phyloP scores from a whole-genome alignment of 208 protist species.

The Blastocrithidia nonstop region DNA sequence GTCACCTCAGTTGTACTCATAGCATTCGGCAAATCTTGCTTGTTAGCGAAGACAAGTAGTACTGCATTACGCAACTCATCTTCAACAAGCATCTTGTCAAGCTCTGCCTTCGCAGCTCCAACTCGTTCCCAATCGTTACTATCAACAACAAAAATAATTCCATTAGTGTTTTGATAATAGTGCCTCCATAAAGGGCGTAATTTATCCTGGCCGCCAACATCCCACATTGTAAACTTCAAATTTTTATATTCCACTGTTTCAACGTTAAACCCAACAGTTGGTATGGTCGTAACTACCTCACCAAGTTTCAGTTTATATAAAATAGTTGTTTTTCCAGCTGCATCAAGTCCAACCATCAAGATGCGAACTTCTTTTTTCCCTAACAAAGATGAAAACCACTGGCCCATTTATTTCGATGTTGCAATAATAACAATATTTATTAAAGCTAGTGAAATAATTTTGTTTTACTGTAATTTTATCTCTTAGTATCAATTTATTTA shows the following conservation, averaged over 20 bases:
- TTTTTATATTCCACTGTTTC: slow-evolving; percentile 96
- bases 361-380: slow-evolving; percentile 94
- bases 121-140: slow-evolving; percentile 91
- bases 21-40: slow-evolving; percentile 97
- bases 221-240: slow-evolving; percentile 94
- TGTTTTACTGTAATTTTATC: no score
- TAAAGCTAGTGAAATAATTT: no score
- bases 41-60: slow-evolving; percentile 98
- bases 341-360: slow-evolving; percentile 96
- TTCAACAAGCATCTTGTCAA: slow-evolving; percentile 94
- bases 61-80: slow-evolving; percentile 94
- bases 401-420: not conserved
- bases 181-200: slow-evolving; percentile 92
- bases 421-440: not conserved
- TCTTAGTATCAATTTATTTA: no score
- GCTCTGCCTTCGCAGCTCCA: slow-evolving; percentile 79
- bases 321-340: slow-evolving; percentile 95
- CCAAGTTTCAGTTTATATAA: slow-evolving; percentile 97
- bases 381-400: slow-evolving; percentile 60
- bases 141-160: slow-evolving; percentile 96
- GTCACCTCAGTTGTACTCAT: slow-evolving; percentile 93
- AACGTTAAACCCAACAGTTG: slow-evolving; percentile 96
- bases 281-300: slow-evolving; percentile 91
- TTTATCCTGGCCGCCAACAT: slow-evolving; percentile 93
- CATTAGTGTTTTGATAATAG: slow-evolving; percentile 95